Base-by-base conservation (phyloP, 306 rosid species). In the Heteromeles arbutifolia region DNA sequence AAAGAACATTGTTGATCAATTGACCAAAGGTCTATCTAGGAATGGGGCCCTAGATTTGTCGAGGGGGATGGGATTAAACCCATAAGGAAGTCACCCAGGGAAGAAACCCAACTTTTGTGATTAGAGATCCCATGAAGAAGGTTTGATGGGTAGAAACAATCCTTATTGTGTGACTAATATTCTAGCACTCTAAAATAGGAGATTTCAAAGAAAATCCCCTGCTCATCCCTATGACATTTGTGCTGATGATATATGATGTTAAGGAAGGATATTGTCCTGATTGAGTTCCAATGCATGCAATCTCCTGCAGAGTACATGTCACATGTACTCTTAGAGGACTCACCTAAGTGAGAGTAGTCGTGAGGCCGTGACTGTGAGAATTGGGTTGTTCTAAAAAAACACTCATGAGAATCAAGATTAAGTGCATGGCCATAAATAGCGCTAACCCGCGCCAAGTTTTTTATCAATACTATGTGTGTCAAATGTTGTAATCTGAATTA, bases 141-240 rank as follows among this genome's bases (percentile, higher is more conserved):
- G 67, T 73, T 57, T 13, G 58, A 73, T 73, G 56, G 76, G 56
- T 73, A 73, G 4, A 57, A 58, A 39, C 39, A 70, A 41, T 67
- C 18, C 66, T 26, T 13, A 61, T 26, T 24, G 66, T 2, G 0
- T 61, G 37, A 61, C 34, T 22, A 22, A 57, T 6, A n/a, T 57
- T 57, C 63, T 7, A 57, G 63, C 15, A 57, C 63, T 8, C 29
- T 11, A 61, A 26, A 61, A 11, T 8, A 61, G 21, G 9, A 61
- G 37, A 24, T 61, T 21, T 25, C 5, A 61, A 61, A 8, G 26
- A 26, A 61, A 61, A 61, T n/a, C 29, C 24, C 2, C 21, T 67
- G 5, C 71, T 67, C 54, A 67, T 41, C 71, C 54, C 0, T 39
- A 12, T 67, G 71, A 22, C 54, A 22, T 41, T 41, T 39, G 11